phyloP scores from a whole-genome alignment of 306 rosid genomes.

The Herpetospermum pedunculosum region DNA sequence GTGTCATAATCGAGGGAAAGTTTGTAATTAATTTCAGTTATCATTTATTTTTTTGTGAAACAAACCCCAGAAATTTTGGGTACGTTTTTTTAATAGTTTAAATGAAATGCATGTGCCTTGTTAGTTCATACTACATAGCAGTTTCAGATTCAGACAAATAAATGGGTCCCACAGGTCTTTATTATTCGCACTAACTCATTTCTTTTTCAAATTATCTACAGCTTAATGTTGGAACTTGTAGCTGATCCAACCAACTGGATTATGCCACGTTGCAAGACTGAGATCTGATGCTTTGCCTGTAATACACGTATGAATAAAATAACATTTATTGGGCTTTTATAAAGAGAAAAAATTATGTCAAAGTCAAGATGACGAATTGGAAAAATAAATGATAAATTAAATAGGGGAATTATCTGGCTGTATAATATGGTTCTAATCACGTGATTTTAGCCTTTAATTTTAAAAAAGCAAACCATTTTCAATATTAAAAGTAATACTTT shows the following conservation, averaged over 20 bases:
- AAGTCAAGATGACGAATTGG: neutral
- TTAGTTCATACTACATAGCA: too few relatives aligned
- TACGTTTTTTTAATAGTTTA: too few relatives aligned
- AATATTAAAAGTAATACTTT: neutral
- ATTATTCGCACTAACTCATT: too few relatives aligned
- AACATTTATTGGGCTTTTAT: neutral
- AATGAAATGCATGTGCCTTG: too few relatives aligned
- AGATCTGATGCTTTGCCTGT: slow-evolving; percentile 5
- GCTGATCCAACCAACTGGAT: neutral
- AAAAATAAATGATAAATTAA: neutral
- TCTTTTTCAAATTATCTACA: neutral
- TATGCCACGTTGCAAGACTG: neutral
- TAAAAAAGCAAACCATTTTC: neutral
- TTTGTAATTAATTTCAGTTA: too few relatives aligned
- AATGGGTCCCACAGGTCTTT: too few relatives aligned
- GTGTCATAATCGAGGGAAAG: too few relatives aligned
- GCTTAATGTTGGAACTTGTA: neutral
- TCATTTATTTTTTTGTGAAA: too few relatives aligned
- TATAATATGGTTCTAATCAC: neutral
- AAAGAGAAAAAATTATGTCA: neutral
- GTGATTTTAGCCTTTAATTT: neutral
- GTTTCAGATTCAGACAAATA: too few relatives aligned
- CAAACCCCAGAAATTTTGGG: too few relatives aligned
- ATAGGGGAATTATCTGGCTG: neutral
- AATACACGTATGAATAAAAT: neutral